A percentile compares a stretch with the other conserved stretches of the same genome.
phyloP scores from a whole-genome alignment of 371 early-diverging fungal species.

The Apophysomyces elegans region DNA sequence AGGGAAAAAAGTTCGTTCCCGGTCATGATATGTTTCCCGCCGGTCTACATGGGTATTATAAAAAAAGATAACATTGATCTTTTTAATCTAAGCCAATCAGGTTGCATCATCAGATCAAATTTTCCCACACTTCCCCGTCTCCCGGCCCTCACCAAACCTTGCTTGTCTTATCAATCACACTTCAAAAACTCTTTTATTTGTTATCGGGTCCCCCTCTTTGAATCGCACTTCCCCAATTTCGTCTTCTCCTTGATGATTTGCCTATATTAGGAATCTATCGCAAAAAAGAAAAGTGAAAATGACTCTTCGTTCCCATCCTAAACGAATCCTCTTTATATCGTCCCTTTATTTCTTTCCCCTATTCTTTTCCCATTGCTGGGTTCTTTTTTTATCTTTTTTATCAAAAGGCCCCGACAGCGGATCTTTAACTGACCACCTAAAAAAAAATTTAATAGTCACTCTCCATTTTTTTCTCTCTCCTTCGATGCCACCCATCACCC shows the following conservation, averaged over 20 bases:
- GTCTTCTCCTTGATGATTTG: background rate
- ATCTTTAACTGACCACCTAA: background rate
- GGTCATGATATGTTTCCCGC: background rate
- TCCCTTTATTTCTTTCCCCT: background rate
- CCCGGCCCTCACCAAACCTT: constrained; percentile 10
- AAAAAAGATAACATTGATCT: constrained; percentile 16
- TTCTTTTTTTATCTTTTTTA: constrained; percentile 11
- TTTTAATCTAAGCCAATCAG: constrained; percentile 37
- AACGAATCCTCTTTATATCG: background rate
- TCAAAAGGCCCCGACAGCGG: constrained; percentile 1
- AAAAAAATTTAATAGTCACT: no score
- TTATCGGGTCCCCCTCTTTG: constrained; percentile 1
- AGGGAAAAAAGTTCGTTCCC: background rate
- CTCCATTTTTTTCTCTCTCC: no score
- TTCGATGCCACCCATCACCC: no score
- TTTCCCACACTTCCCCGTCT: constrained; percentile 25
- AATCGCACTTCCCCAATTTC: background rate
- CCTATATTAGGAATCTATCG: background rate
- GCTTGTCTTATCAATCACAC: constrained; percentile 8
- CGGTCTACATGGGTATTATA: constrained; percentile 7
- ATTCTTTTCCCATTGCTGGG: background rate
- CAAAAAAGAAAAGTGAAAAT: background rate
- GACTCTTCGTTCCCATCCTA: background rate
- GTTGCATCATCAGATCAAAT: constrained; percentile 29
- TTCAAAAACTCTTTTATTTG: background rate